phyloP scores from a whole-genome alignment of 352 stramenopile species.

The Phytophthora macrochlamydospora region DNA sequence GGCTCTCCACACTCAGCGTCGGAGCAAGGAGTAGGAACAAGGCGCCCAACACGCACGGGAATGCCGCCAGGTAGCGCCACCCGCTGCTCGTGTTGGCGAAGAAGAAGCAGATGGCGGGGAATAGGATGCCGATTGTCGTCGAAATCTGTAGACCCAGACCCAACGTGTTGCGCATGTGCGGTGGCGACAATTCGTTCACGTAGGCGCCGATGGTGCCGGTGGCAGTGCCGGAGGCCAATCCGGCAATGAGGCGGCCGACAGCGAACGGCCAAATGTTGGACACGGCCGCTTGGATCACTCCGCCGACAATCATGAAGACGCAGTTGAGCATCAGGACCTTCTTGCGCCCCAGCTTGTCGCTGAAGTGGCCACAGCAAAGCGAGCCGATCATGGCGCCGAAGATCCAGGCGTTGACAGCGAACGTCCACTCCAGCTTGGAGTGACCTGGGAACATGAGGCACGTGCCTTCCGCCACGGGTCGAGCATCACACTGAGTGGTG shows the following conservation, averaged over 20 bases:
- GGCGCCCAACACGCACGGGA: neutral
- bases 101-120: neutral
- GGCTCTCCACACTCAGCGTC: neutral
- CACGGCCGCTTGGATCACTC: neutral
- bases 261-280: constrained; percentile 1
- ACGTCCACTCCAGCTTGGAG: constrained; percentile 1
- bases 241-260: neutral
- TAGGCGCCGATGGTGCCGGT: neutral
- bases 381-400: constrained; percentile 3
- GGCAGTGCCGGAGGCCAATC: neutral
- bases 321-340: constrained; percentile 3
- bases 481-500: neutral
- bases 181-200: constrained; percentile 2
- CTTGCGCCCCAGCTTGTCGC: constrained; percentile 1
- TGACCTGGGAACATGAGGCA: constrained; percentile 3
- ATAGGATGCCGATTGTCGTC: constrained; percentile 1
- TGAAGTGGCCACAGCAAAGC: constrained; percentile 2
- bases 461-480: neutral
- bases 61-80: neutral
- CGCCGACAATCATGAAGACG: constrained; percentile 1
- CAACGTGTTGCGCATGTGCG: constrained; percentile 4
- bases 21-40: neutral
- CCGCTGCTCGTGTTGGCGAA: constrained; percentile 1
- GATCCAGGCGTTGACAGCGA: neutral
- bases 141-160: constrained; percentile 2